Conservation (phyloP, 2,329 filamentous ascomycete genomes). For the Aspergillus tamarii region DNA sequence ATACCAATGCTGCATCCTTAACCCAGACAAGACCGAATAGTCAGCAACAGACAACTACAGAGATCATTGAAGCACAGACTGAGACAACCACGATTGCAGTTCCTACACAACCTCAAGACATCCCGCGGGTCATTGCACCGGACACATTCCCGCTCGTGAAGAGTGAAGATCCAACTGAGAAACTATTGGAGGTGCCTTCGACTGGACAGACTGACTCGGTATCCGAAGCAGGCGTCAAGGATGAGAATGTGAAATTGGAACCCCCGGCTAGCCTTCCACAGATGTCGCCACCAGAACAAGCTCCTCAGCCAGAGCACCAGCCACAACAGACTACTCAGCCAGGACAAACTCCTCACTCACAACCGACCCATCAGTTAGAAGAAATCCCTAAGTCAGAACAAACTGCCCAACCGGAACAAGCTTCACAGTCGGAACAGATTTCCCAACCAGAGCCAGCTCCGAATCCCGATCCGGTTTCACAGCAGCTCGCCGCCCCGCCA, state of each 20-base stretch:
- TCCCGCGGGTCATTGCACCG: neutral
- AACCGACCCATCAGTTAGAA: neutral
- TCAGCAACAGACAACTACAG: conserved; percentile 6
- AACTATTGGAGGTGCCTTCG: neutral
- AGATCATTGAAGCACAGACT: conserved; percentile 4
- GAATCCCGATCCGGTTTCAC: neutral
- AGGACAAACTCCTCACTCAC: neutral
- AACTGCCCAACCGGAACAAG: neutral
- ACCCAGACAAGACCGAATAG: conserved; percentile 8
- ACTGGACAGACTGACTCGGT: neutral
- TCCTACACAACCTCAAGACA: conserved; percentile 10
- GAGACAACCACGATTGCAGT: neutral
- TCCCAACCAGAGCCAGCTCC: neutral
- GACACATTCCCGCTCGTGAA: neutral
- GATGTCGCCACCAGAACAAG: neutral
- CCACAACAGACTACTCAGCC: neutral
- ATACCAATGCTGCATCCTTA: conserved; percentile 5
- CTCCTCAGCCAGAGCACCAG: neutral
- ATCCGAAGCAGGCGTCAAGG: neutral
- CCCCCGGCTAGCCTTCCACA: neutral
- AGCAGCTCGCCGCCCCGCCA: conserved; percentile 1
- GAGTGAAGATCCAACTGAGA: conserved; percentile 22
- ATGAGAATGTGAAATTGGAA: neutral
- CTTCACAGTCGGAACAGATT: neutral
- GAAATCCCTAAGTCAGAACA: neutral